Conservation (phyloP, 2,329 filamentous ascomycete genomes). For the Acrocalymma vagum region DNA sequence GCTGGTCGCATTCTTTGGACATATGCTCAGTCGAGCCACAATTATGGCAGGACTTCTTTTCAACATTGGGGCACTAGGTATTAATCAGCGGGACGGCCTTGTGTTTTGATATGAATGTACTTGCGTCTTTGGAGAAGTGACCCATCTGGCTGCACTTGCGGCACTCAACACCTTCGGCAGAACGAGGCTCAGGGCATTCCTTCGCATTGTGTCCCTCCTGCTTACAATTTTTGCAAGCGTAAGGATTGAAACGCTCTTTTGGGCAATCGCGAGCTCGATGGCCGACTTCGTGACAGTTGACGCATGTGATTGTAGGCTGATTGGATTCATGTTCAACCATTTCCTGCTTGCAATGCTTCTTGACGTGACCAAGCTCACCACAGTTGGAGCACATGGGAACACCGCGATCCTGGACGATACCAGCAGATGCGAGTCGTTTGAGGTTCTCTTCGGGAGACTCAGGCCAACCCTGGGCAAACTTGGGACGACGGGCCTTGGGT, state of each 20-base stretch:
- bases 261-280: conserved; percentile 74
- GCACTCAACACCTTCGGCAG: conserved; percentile 68
- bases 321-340: conserved; percentile 56
- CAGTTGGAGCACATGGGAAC: conserved; percentile 71
- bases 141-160: conserved; percentile 67
- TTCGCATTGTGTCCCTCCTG: conserved; percentile 47
- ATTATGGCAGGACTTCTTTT: conserved; percentile 43
- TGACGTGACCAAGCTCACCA: conserved; percentile 68
- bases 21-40: conserved; percentile 48
- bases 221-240: conserved; percentile 75
- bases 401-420: conserved; percentile 68
- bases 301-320: conserved; percentile 64
- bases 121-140: conserved; percentile 46
- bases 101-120: conserved; percentile 9
- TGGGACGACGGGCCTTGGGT: conserved; percentile 60
- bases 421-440: conserved; percentile 70
- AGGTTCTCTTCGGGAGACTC: conserved; percentile 66
- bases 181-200: conserved; percentile 55
- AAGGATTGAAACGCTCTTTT: conserved; percentile 64
- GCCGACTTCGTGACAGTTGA: conserved; percentile 70
- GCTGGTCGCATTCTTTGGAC: conserved; percentile 47
- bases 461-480: conserved; percentile 69
- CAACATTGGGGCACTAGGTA: conserved; percentile 39
- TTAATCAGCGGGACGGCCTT: conserved; percentile 37
- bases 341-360: conserved; percentile 69